A percentile compares a stretch with the other conserved stretches of the same genome.
Conservation (phyloP, 768 basidiomycete genomes). For the Phylloporus arenicola region DNA sequence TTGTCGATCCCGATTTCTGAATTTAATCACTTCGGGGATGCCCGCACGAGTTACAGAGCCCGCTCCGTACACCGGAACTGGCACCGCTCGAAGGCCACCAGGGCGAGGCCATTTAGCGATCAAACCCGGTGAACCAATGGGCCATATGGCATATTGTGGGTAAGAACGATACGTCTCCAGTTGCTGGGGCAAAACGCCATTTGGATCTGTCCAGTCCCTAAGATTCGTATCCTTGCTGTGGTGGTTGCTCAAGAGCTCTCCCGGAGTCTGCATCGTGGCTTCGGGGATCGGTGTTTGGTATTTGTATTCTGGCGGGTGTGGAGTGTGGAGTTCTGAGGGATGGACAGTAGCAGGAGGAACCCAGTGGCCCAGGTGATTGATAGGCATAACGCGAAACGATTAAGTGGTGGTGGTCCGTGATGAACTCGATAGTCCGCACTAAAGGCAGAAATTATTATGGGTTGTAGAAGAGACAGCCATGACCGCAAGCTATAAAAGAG, state of each 20-base stretch:
- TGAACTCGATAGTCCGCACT: neutral
- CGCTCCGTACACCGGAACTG: neutral
- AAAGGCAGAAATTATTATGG: neutral
- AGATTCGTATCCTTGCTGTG: neutral
- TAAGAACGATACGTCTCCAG: neutral
- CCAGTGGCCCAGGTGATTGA: neutral
- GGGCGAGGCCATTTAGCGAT: conserved; percentile 2
- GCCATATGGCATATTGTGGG: neutral
- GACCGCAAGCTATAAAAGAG: neutral
- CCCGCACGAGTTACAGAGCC: neutral
- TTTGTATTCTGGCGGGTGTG: neutral
- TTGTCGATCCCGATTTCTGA: neutral
- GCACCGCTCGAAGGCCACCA: neutral
- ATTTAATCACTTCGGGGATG: neutral
- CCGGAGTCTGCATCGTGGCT: neutral
- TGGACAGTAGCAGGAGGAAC: neutral
- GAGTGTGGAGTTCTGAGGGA: conserved; percentile 1
- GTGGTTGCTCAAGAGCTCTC: neutral
- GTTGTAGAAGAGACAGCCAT: neutral
- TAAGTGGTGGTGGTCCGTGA: neutral
- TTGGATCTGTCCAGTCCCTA: neutral
- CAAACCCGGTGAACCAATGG: neutral
- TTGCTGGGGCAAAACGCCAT: neutral
- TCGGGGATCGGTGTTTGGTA: neutral
- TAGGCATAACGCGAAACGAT: conserved; percentile 1